Evolutionary conservation across 2,329 filamentous ascomycete species (phyloP).

Genomic region (Fulvia fulva): DNA sequence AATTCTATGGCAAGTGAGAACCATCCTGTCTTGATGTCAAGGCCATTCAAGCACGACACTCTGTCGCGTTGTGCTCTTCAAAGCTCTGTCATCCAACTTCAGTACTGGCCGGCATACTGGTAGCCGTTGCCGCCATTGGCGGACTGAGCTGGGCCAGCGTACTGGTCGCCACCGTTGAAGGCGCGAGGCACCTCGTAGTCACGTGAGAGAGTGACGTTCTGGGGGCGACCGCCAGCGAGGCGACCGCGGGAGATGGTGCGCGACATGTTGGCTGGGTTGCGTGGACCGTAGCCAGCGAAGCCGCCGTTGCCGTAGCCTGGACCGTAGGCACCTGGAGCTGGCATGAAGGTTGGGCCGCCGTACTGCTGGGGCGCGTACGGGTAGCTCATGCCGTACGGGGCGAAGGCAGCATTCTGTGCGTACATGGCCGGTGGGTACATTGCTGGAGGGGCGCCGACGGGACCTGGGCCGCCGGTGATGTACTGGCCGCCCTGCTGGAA

Average conservation of each 20-base stretch:
- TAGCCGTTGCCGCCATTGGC: constrained; percentile 1
- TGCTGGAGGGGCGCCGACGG: constrained; percentile 2
- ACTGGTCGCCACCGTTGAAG: background rate
- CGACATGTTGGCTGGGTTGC: constrained; percentile 18
- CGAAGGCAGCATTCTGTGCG: background rate
- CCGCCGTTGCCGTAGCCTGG: constrained; percentile 2
- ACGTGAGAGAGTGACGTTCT: constrained; percentile 14
- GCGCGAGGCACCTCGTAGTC: background rate
- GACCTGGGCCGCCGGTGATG: constrained; percentile 3
- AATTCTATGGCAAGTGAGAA: background rate
- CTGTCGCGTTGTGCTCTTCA: background rate
- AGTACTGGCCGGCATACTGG: background rate
- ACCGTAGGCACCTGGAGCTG: background rate
- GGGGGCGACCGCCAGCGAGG: constrained; percentile 18
- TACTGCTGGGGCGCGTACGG: background rate
- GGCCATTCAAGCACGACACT: background rate
- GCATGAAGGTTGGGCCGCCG: background rate
- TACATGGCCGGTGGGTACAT: background rate
- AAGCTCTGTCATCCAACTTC: background rate
- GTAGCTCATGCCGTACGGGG: background rate
- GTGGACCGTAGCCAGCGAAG: background rate
- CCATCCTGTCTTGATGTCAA: background rate
- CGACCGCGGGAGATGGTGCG: constrained; percentile 20
- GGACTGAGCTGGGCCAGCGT: background rate
- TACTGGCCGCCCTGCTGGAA: constrained; percentile 5